Evolutionary conservation across 164 flowering plant species (phyloP).

Genomic region (Platanus orientalis): DNA sequence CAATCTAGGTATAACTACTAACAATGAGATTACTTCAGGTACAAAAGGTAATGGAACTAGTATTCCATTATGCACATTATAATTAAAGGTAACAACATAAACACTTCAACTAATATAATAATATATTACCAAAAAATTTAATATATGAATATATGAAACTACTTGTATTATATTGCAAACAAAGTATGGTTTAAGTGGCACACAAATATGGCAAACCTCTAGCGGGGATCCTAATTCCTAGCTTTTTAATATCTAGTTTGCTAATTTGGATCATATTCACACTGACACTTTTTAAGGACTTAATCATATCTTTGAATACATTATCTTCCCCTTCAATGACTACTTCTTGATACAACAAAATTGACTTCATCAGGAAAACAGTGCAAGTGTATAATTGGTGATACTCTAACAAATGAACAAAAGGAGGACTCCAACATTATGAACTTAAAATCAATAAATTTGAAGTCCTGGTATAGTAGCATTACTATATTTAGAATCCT

Average conservation of each 20-base stretch:
- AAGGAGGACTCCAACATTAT: too few species aligned
- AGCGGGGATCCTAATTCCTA: conserved; percentile 92
- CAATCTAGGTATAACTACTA: too few species aligned
- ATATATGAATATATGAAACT: background rate
- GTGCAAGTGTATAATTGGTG: background rate
- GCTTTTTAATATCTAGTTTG: conserved; percentile 67
- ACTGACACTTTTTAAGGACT: conserved; percentile 87
- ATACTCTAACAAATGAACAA: background rate
- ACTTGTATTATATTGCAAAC: background rate
- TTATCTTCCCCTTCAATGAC: conserved; percentile 82
- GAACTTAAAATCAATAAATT: too few species aligned
- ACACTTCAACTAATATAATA: background rate
- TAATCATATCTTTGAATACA: conserved; percentile 93
- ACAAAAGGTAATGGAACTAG: background rate
- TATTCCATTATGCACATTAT: background rate
- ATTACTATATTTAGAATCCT: too few species aligned
- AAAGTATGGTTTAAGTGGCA: background rate
- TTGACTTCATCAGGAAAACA: background rate
- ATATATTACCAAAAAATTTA: conserved; percentile 36
- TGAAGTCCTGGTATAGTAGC: too few species aligned
- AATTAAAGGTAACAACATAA: too few species aligned
- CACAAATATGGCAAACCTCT: conserved; percentile 39
- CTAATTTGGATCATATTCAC: conserved; percentile 66
- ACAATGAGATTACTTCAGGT: background rate
- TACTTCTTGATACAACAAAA: conserved; percentile 61